Evolutionary conservation across 129 eudicot species (phyloP).

Genomic region (Arctium minus): DNA sequence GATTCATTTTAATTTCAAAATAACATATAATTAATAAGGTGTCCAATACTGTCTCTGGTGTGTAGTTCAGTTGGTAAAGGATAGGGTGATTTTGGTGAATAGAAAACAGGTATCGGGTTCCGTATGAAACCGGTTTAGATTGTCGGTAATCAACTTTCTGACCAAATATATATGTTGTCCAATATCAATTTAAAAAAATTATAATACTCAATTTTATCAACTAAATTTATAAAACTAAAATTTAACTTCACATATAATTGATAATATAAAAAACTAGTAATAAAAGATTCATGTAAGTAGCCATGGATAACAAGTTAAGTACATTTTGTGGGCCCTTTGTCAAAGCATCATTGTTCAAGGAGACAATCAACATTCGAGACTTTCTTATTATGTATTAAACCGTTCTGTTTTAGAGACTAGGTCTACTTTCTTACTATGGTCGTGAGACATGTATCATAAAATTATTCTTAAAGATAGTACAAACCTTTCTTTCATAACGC

Average conservation of each 20-base stretch:
- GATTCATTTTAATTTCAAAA: background rate
- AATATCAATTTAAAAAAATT: too few species aligned
- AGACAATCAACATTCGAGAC: background rate
- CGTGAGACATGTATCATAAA: background rate
- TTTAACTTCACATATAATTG: background rate
- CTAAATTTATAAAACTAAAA: background rate
- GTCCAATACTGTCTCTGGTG: background rate
- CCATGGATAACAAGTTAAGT: background rate
- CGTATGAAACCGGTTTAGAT: too few species aligned
- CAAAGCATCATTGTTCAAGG: background rate
- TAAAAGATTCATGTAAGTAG: background rate
- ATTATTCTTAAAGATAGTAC: too few species aligned
- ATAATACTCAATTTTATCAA: background rate
- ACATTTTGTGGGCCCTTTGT: background rate
- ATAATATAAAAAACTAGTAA: background rate
- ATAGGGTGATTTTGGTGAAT: too few species aligned
- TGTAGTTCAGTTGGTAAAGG: too few species aligned
- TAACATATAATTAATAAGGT: background rate
- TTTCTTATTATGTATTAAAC: background rate
- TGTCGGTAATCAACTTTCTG: too few species aligned
- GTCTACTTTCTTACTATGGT: too few species aligned
- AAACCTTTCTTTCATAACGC: background rate
- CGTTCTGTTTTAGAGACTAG: background rate
- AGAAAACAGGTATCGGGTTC: too few species aligned
- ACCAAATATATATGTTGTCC: too few species aligned